Evolutionary conservation across 148 eudicot species (phyloP).

Genomic region (Spergularia marina): DNA sequence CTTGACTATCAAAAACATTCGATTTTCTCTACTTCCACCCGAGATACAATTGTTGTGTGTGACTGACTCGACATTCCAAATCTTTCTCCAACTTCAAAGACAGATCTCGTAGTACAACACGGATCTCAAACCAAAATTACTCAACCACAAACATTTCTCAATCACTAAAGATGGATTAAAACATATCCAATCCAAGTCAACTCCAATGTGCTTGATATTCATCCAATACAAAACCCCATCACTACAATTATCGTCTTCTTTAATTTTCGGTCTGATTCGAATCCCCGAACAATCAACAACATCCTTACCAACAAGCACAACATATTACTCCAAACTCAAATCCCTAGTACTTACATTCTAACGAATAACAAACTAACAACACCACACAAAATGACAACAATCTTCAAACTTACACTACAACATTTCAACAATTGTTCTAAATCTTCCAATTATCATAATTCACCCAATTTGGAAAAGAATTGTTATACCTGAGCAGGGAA

Average conservation of each 20-base stretch:
- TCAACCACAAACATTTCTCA: not conserved
- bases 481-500: conserved; percentile 35
- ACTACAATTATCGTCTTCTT: too few species aligned
- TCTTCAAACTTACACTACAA: too few species aligned
- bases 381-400: too few species aligned
- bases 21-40: not conserved
- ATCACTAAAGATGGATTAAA: not conserved
- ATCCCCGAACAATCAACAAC: not conserved
- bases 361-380: too few species aligned
- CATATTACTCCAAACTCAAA: too few species aligned
- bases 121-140: too few species aligned
- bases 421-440: not conserved
- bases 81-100: not conserved
- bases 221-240: too few species aligned
- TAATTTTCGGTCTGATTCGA: not conserved
- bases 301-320: not conserved
- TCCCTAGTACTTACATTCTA: too few species aligned
- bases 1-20: not conserved
- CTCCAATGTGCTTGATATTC: not conserved
- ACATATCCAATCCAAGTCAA: not conserved
- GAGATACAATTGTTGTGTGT: not conserved
- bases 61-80: not conserved
- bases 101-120: not conserved
- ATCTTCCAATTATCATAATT: not conserved
- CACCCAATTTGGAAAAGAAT: not conserved